Conservation (phyloP, 2,329 filamentous ascomycete genomes). For the Colletotrichum siamense region DNA sequence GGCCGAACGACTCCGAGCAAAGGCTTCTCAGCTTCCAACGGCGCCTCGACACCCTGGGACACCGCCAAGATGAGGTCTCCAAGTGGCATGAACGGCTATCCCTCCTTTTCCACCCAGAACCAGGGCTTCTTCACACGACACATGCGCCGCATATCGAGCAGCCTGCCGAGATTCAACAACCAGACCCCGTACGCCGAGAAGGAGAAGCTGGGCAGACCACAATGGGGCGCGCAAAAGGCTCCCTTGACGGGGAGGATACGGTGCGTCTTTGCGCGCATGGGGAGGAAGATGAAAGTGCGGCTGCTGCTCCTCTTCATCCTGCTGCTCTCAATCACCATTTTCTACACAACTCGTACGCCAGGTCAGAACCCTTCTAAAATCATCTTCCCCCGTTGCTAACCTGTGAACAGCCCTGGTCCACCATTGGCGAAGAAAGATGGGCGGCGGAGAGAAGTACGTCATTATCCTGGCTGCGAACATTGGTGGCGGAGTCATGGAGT, state of each 20-base stretch:
- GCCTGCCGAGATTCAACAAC: constrained; percentile 74
- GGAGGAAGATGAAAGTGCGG: constrained; percentile 70
- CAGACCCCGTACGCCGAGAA: constrained; percentile 71
- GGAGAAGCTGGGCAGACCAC: constrained; percentile 73
- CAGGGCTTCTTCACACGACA: constrained; percentile 88
- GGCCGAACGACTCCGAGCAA: constrained; percentile 71
- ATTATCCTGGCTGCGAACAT: constrained; percentile 93
- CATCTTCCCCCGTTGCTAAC: constrained; percentile 27
- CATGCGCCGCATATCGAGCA: constrained; percentile 80
- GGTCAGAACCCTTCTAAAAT: constrained; percentile 39
- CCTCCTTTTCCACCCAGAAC: constrained; percentile 80
- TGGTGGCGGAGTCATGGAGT: constrained; percentile 97
- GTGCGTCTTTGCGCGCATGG: constrained; percentile 54
- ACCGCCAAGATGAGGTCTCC: constrained; percentile 79
- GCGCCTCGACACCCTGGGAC: constrained; percentile 76
- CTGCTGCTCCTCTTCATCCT: constrained; percentile 65
- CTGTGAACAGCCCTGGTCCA: constrained; percentile 53
- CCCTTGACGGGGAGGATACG: constrained; percentile 53
- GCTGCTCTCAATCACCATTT: constrained; percentile 65
- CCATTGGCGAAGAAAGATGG: constrained; percentile 77
- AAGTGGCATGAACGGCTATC: constrained; percentile 71
- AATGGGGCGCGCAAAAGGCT: constrained; percentile 53
- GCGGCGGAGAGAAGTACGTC: constrained; percentile 89
- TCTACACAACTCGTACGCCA: constrained; percentile 77
- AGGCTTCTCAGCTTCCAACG: constrained; percentile 55